These are phyloP conservation scores for Leucosporidium creatinivorum DNA, from an alignment of 768 basidiomycete genomes.

Conservation along the genomic window DNA sequence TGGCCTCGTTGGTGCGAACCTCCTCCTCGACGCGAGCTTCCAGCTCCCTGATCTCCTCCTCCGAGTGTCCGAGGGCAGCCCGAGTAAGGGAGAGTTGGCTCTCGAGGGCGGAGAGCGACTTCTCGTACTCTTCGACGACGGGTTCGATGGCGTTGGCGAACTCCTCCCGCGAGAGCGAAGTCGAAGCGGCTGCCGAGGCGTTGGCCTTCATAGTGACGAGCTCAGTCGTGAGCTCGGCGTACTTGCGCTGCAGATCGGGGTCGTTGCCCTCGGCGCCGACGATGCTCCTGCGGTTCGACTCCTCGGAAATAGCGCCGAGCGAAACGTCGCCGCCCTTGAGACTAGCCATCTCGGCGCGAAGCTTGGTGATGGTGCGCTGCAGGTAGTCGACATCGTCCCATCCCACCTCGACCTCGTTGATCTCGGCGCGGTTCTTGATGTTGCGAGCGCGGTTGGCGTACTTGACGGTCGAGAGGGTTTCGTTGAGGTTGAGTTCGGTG, in stretches of 20 bases:
- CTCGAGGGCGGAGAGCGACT: constrained; percentile 90
- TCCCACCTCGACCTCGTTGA: constrained; percentile 91
- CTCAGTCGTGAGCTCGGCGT: constrained; percentile 77
- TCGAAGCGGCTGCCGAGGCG: constrained; percentile 59
- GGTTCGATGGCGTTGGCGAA: constrained; percentile 62
- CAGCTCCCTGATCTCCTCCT: constrained; percentile 86
- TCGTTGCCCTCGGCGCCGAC: neutral
- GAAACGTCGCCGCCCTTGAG: constrained; percentile 31
- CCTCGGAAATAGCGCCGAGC: constrained; percentile 38
- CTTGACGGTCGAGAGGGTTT: constrained; percentile 90
- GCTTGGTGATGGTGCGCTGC: constrained; percentile 71
- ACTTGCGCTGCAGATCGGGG: neutral
- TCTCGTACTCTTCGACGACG: constrained; percentile 98
- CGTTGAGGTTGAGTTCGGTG: constrained; percentile 87
- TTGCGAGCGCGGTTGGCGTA: constrained; percentile 96
- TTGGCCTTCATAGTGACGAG: constrained; percentile 58
- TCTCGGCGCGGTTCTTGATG: constrained; percentile 87
- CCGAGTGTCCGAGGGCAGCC: constrained; percentile 78
- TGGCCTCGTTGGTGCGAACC: constrained; percentile 62
- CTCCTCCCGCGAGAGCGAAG: constrained; percentile 42
- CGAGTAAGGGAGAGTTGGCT: constrained; percentile 79
- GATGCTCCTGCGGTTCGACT: constrained; percentile 38
- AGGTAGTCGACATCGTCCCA: constrained; percentile 99
- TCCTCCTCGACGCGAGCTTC: constrained; percentile 67
- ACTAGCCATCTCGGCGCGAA: constrained; percentile 76